Evolutionary conservation across 805 yeast genomes (phyloP).

Genomic region (Saccharomycopsis synnaedendra): DNA sequence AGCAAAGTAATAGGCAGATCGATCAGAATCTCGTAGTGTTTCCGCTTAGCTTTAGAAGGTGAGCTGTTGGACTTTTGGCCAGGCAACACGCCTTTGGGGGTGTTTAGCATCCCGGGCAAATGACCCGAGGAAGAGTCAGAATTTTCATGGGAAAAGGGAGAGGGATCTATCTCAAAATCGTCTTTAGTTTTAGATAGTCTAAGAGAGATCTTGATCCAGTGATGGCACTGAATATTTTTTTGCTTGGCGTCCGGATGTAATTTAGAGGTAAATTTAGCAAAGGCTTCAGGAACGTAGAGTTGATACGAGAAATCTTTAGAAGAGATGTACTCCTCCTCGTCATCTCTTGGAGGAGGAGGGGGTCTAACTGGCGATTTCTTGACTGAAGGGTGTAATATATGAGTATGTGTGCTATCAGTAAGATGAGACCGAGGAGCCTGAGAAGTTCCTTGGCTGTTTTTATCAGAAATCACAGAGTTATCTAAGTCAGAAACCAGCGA

Average conservation of each 20-base stretch:
- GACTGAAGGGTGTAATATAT: background rate
- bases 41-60: slow-evolving; percentile 30
- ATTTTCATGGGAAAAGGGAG: background rate
- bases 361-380: background rate
- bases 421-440: background rate
- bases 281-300: slow-evolving; percentile 62
- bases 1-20: slow-evolving; percentile 89
- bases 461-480: slow-evolving; percentile 20
- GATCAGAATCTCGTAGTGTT: slow-evolving; percentile 88
- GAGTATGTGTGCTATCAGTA: background rate
- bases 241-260: slow-evolving; percentile 82
- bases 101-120: background rate
- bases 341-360: slow-evolving; percentile 22
- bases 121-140: background rate
- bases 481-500: slow-evolving; percentile 20
- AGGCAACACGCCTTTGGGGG: background rate
- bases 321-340: slow-evolving; percentile 42
- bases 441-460: slow-evolving; percentile 1
- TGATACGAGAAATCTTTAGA: slow-evolving; percentile 80
- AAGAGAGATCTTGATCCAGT: slow-evolving; percentile 88
- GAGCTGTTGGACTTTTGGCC: background rate
- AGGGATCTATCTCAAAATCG: slow-evolving; percentile 18
- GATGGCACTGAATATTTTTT: slow-evolving; percentile 75
- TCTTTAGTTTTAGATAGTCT: slow-evolving; percentile 62
- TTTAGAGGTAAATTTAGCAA: slow-evolving; percentile 35